Base-by-base conservation (phyloP, 1,284 basidiomycete species). In the Cyathus olla region DNA sequence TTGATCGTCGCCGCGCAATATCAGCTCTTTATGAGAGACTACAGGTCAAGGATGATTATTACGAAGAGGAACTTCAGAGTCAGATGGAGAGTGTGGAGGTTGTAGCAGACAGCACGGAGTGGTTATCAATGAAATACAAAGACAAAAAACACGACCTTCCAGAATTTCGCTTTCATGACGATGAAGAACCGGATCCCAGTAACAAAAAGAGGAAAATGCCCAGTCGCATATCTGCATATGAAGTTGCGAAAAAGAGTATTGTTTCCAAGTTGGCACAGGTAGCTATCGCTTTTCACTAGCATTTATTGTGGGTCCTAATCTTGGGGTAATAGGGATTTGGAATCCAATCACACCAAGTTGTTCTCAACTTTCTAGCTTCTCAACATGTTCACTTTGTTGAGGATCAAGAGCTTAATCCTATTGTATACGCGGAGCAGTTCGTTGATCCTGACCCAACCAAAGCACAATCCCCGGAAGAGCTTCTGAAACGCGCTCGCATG, bases 61-160 rank as follows among this genome's bases (percentile, higher is more conserved):
- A 91, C 72, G 86, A 89, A 57, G 86, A 87, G 39, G 87, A 90
- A 61, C 83, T 95, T 53, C 77, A 82, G 48, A 83, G 87, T 49
- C 85, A 85, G 65, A 83, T 92, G 42, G 91, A 93, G 61, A 89
- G 86, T 55, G 91, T 97, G 44, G 98, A 99, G 77, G 89, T 95
- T 65, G 93, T 98, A 13, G 91, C 94, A 0, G 98, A 99, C 72
- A 90, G 94, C 21, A 91, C 93, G 1, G 97, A 98, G 70, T 99
- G 96, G 95, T 78, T 99, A 51, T 83, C 87, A 26, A 89, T 96
- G 85, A 95, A 93, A 74, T 95, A 96, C 72, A 91, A 90, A 72
- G 87, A 90, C 70, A 90, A 91, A 76, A 92, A 90, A 72, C 87
- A 89, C 70, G 87, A 91, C 59, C 82, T 80, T 5, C 72, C 79